Base-by-base conservation (phyloP, 192 early-diverging fungal species). In the Coemansia sp. region DNA sequence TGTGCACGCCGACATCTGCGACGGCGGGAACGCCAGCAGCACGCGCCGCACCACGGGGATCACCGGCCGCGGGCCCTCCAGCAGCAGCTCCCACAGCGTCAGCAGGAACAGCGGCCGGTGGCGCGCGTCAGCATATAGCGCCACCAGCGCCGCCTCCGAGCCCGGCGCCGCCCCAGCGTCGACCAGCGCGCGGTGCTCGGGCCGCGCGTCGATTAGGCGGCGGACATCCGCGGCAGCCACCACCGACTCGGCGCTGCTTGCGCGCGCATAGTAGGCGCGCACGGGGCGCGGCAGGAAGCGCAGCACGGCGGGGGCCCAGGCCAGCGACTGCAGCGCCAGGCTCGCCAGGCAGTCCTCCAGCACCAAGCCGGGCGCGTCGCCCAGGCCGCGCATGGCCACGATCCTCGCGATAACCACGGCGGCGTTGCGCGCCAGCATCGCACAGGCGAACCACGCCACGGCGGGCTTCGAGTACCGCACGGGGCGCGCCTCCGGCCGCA, bases 1-100 rank as follows among this genome's bases (percentile, higher is more conserved):
- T 21, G 90, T 89, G 70, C 87, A 87, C 5, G 89, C 85, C 17
- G 91, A 85, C 86, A 93, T 88, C 68, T 88, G 82, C 21, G 90
- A 85, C 52, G 87, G 87, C 19, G 90, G 88, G 78, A 93, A 89
- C 44, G 82, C 69, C 58, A 90, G 83, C 64, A 93, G 73, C 59
- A 91, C 79, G 6, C 89, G 89, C 28, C 91, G 87, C 49, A 91
- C 82, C 16, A 86, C 76, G 61, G 64, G 66, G 52, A 74, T 63
- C 69, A 68, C 81, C 33, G 62, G 62, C 32, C 62, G 17, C 5
- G 66, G 62, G 17, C 32, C 42, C 49, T 46, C 39, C 10, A 28
- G 47, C 46, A 82, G 70, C 49, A 84, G 78, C 65, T 85, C 73
- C 92, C 92, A 93, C 17, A 93, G 70, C 4, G 86, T 84, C 52